A percentile compares a stretch with the other conserved stretches of the same genome.
These are phyloP conservation scores for Avicennia marina DNA, from an alignment of 257 asterid genomes.

Conservation along the genomic window DNA sequence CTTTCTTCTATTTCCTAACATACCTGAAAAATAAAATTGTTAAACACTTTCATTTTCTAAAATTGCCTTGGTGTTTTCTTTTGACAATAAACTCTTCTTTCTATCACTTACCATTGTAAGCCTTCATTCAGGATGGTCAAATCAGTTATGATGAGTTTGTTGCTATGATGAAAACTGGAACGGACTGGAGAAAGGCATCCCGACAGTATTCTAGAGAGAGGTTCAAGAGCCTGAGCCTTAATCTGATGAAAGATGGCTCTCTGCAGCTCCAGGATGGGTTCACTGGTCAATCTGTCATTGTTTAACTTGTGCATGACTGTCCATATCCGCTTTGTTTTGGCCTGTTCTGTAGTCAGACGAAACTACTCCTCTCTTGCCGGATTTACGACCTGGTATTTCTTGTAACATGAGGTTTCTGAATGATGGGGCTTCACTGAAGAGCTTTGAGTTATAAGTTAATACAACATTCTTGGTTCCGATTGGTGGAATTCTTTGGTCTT, in stretches of 20 bases:
- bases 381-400: neutral
- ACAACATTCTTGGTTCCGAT: slow-evolving; percentile 8
- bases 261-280: slow-evolving; percentile 68
- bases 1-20: no score
- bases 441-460: slow-evolving; percentile 3
- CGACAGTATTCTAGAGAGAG: slow-evolving; percentile 84
- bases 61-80: no score
- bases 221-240: slow-evolving; percentile 75
- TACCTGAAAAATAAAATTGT: no score
- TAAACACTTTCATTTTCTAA: no score
- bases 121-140: slow-evolving; percentile 52
- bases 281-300: slow-evolving; percentile 64
- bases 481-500: slow-evolving; percentile 11
- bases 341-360: neutral
- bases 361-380: neutral
- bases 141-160: slow-evolving; percentile 72
- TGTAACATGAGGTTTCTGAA: no score
- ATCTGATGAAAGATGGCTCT: slow-evolving; percentile 84
- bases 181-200: slow-evolving; percentile 89
- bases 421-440: slow-evolving; percentile 13
- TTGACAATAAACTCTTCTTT: no score
- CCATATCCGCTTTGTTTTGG: slow-evolving; percentile 3
- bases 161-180: slow-evolving; percentile 83
- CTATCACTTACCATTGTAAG: neutral
- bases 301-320: slow-evolving; percentile 20